These are phyloP conservation scores for Populus pruinosa DNA, from an alignment of 345 rosid species.

Conservation along the genomic window DNA sequence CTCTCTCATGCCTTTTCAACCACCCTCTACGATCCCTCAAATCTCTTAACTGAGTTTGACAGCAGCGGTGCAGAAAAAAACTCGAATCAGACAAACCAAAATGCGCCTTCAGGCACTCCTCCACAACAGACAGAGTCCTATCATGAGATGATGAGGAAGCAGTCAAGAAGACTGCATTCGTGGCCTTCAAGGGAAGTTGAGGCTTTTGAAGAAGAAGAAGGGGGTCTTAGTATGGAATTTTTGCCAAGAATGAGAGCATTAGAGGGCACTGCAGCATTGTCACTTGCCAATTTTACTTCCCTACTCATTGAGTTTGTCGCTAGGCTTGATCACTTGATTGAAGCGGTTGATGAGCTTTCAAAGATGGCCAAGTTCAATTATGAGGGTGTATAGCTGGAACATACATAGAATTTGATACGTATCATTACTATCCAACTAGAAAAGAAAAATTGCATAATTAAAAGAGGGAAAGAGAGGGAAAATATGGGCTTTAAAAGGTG, in stretches of 20 bases:
- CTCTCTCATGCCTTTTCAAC: constrained; percentile 20
- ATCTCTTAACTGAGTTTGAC: constrained; percentile 9
- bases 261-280: constrained; percentile 57
- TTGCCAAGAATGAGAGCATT: constrained; percentile 48
- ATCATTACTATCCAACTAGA: no score
- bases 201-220: constrained; percentile 58
- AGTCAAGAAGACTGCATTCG: constrained; percentile 47
- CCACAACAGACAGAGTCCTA: constrained; percentile 33
- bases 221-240: constrained; percentile 22
- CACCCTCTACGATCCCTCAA: constrained; percentile 9
- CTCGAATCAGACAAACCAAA: background rate
- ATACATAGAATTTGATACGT: constrained; percentile 1
- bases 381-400: constrained; percentile 20
- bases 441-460: no score
- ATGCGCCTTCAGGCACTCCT: background rate
- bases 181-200: constrained; percentile 62
- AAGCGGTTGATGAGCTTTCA: constrained; percentile 55
- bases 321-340: constrained; percentile 61
- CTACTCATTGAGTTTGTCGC: constrained; percentile 62
- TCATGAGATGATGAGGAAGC: constrained; percentile 60
- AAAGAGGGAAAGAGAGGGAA: no score
- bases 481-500: background rate
- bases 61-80: constrained; percentile 8
- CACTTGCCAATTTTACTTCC: constrained; percentile 57
- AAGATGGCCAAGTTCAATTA: constrained; percentile 51